Conservation (phyloP, 768 basidiomycete species). For the Hygrocybe coccinea region DNA sequence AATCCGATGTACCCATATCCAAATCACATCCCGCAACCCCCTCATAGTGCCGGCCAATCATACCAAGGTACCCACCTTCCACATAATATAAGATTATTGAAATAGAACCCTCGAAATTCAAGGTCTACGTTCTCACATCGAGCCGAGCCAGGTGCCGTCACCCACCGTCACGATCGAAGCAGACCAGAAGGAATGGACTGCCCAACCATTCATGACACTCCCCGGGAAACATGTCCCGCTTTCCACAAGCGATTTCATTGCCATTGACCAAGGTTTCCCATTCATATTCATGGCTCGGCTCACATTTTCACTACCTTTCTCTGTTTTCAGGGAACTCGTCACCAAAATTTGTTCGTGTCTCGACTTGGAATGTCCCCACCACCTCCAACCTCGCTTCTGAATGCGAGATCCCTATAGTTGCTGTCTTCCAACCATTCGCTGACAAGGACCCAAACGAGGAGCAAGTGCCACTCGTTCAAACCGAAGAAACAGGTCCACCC, state of each 20-base stretch:
- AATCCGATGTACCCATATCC: constrained; percentile 39
- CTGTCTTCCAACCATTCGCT: constrained; percentile 87
- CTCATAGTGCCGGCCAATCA: constrained; percentile 57
- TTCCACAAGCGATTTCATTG: constrained; percentile 79
- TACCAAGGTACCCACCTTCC: constrained; percentile 43
- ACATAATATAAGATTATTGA: neutral
- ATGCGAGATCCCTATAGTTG: constrained; percentile 78
- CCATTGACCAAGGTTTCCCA: constrained; percentile 76
- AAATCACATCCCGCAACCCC: constrained; percentile 62
- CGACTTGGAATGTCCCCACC: constrained; percentile 85
- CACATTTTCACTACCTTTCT: neutral
- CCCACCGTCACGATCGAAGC: constrained; percentile 72
- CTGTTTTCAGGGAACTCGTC: constrained; percentile 70
- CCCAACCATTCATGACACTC: constrained; percentile 57
- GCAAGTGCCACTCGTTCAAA: constrained; percentile 70
- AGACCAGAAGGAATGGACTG: constrained; percentile 77
- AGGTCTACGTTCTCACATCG: constrained; percentile 81
- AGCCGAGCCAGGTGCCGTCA: constrained; percentile 88
- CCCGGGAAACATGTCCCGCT: constrained; percentile 65
- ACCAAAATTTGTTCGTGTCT: constrained; percentile 83
- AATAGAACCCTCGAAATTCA: constrained; percentile 6
- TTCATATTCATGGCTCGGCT: neutral
- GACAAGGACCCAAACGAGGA: constrained; percentile 76
- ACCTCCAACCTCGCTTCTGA: constrained; percentile 74
- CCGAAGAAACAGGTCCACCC: constrained; percentile 67